Evolutionary conservation across 1,284 basidiomycete species (phyloP).

Genomic region (Papiliotrema flavescens): DNA sequence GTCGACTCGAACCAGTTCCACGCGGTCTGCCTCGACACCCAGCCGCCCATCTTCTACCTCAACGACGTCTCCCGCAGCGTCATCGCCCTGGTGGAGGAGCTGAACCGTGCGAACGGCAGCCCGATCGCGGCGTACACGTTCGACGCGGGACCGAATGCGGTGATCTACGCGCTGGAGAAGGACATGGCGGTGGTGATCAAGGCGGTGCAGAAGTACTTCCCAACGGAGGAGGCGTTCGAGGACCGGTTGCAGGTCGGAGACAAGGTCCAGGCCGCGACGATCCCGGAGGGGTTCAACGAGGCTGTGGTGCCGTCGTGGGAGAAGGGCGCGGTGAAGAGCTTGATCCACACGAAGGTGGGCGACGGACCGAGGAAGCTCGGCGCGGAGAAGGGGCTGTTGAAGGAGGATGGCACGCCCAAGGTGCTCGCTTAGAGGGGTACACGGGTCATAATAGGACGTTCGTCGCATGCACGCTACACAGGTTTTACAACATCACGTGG

Average conservation of each 20-base stretch:
- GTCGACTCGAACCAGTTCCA: constrained; percentile 98
- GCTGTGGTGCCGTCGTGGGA: constrained; percentile 66
- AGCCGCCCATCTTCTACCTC: constrained; percentile 98
- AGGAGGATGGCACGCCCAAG: constrained; percentile 50
- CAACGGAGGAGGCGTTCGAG: constrained; percentile 67
- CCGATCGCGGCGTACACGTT: constrained; percentile 93
- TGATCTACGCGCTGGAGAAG: constrained; percentile 82
- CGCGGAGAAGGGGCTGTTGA: constrained; percentile 48
- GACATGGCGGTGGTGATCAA: constrained; percentile 74
- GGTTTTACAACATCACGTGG: too few species aligned
- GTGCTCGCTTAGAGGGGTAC: constrained; percentile 26
- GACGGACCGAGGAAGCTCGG: constrained; percentile 69
- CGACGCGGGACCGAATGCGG: constrained; percentile 97
- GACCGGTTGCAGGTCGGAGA: constrained; percentile 66
- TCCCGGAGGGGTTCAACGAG: constrained; percentile 68
- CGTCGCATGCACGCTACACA: too few species aligned
- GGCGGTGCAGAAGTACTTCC: constrained; percentile 76
- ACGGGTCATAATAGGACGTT: background rate
- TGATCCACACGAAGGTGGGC: constrained; percentile 88
- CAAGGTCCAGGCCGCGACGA: constrained; percentile 45
- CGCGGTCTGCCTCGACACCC: constrained; percentile 92
- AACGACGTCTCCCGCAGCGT: constrained; percentile 90
- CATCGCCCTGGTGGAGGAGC: constrained; percentile 82
- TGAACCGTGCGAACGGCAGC: constrained; percentile 76
- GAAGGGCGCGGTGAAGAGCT: constrained; percentile 71